These are phyloP conservation scores for Aspergillus brasiliensis DNA, from an alignment of 2,329 filamentous ascomycete species.

Conservation along the genomic window DNA sequence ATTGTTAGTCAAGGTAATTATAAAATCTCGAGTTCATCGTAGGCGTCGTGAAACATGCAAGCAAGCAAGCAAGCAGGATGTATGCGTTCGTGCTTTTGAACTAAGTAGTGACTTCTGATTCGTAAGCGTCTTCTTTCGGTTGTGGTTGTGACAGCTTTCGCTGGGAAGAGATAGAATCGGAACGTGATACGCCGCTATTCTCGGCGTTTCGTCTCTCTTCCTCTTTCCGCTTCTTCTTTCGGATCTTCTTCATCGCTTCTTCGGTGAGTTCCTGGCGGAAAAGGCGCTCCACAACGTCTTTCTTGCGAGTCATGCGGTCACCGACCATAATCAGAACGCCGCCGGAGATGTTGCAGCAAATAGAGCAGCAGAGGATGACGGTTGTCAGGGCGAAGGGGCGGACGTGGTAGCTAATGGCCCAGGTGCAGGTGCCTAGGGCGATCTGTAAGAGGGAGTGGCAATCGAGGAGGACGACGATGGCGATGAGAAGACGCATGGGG, in stretches of 20 bases:
- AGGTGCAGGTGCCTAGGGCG: slow-evolving; percentile 74
- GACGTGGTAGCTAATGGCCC: slow-evolving; percentile 71
- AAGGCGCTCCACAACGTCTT: slow-evolving; percentile 78
- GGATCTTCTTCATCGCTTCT: slow-evolving; percentile 61
- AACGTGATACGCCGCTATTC: slow-evolving; percentile 14
- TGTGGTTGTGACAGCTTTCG: background rate
- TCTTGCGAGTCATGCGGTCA: slow-evolving; percentile 77
- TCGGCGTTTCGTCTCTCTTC: slow-evolving; percentile 7
- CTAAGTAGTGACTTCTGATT: background rate
- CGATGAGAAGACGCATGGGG: slow-evolving; percentile 70
- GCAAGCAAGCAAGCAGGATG: too few species aligned
- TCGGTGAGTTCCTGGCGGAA: slow-evolving; percentile 74
- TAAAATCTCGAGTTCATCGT: background rate
- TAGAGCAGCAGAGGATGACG: slow-evolving; percentile 76
- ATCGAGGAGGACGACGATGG: slow-evolving; percentile 77
- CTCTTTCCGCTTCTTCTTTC: slow-evolving; percentile 49
- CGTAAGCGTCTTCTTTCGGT: background rate
- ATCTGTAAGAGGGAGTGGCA: slow-evolving; percentile 80
- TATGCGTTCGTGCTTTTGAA: too few species aligned
- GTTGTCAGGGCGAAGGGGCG: slow-evolving; percentile 75
- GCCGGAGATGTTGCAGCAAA: slow-evolving; percentile 74
- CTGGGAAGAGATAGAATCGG: slow-evolving; percentile 18
- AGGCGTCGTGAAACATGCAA: background rate
- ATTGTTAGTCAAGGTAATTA: background rate
- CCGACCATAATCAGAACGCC: slow-evolving; percentile 76